Evolutionary conservation across 2,329 filamentous ascomycete genomes (phyloP), one percentile per base, ranked within the genome.

Genomic region (Tolypocladium paradoxum): DNA sequence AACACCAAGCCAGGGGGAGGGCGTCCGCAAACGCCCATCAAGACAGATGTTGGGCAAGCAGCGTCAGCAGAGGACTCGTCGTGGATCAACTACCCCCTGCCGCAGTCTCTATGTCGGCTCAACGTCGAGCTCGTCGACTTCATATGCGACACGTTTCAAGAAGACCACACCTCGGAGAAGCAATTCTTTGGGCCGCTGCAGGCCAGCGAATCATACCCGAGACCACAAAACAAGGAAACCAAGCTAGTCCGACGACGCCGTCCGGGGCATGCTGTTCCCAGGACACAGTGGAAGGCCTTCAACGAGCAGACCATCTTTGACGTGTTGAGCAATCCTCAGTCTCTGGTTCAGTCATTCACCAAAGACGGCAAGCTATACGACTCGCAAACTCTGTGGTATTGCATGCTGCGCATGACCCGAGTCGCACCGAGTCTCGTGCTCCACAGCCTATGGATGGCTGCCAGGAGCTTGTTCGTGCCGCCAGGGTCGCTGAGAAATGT

Each of bases 301-400:
- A 74, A 79, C 34, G 78, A 84, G 57, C 84, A 87, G 61, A 81
- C 78, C 49, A 68, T 87, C 7, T 87, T 85, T 62, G 78, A 78
- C 58, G 76, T 84, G 7, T 70, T 87, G 48, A 82, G 80, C 58
- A 75, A 81, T 49, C 79, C 82, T 1, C 71, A 72, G 16, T 70
- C 76, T 6, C 66, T 82, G 9, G 66, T 84, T 31, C 68, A 67
- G 37, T 85, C 83, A 0, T 87, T 87, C 56, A 77, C 76, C 1
- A 65, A 68, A 45, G 70, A 77, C 12, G 75, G 73, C 12, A 72
- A 75, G 46, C 63, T 82, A 1, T 74, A 81, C 52, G 80, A 85
- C 63, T 83, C 81, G 1, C 79, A 81, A 50, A 79, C 76, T 16
- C 68, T 83, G 1, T 85, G 78, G 80, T 84, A 82, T 61, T 80